phyloP scores from a whole-genome alignment of 192 early-diverging fungal genomes.

The Allomyces arbusculus region DNA sequence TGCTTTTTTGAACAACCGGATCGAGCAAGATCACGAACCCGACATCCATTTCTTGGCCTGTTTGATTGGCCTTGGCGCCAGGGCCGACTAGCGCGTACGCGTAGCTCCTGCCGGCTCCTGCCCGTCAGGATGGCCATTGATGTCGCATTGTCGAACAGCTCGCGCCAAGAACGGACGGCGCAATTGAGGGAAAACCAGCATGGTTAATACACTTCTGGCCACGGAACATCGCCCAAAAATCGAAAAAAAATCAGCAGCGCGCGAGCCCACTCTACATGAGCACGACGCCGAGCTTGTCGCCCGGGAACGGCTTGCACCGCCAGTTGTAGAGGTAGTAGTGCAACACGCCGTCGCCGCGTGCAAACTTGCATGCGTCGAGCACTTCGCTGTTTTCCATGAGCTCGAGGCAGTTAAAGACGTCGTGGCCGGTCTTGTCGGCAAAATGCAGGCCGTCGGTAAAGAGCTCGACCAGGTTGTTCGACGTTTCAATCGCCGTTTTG shows the following conservation, averaged over 20 bases:
- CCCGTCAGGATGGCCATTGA: too few relatives aligned
- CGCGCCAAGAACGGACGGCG: not conserved
- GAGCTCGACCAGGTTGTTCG: too few relatives aligned
- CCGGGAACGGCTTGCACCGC: constrained; percentile 42
- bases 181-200: not conserved
- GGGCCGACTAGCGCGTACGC: too few relatives aligned
- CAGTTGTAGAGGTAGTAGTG: constrained; percentile 98
- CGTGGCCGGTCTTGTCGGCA: constrained; percentile 39
- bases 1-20: too few relatives aligned
- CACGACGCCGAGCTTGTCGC: constrained; percentile 63
- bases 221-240: too few relatives aligned
- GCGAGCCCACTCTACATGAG: constrained; percentile 37
- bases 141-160: not conserved
- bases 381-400: constrained; percentile 79
- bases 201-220: too few relatives aligned
- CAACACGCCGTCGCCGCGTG: constrained; percentile 76
- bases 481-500: constrained; percentile 6
- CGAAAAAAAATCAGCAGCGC: too few relatives aligned
- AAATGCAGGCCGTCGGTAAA: too few relatives aligned
- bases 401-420: constrained; percentile 87
- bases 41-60: too few relatives aligned
- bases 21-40: too few relatives aligned
- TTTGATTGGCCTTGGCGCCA: too few relatives aligned
- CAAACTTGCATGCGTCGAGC: constrained; percentile 68
- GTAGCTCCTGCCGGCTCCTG: too few relatives aligned